Evolutionary conservation across 352 stramenopile species (phyloP), one percentile per base, ranked within the genome.

Genomic region (Phytophthora sp.): DNA sequence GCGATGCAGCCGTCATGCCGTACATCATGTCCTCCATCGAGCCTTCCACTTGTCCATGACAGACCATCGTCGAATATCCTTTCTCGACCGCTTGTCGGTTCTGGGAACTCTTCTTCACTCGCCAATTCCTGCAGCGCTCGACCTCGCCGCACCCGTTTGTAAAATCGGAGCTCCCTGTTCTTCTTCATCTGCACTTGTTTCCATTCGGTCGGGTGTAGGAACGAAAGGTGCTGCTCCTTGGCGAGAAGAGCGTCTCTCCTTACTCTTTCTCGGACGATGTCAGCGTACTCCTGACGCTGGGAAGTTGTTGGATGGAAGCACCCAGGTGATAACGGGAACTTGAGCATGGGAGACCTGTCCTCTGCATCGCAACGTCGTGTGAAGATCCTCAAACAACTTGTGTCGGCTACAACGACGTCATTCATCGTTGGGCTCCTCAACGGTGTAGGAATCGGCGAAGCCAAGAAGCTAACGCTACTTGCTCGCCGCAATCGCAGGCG

Each of bases 391-490:
- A 64, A 69, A 30, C 42, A 54, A 15, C 38, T 77, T 2, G 62
- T 76, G 4, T 37, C 69, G 13, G 28, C 62, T 18, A 60, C 64
- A 1, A 82, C 71, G 2, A 66, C 69, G 17, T 74, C 64, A 0
- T 55, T 82, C 24, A 71, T 78, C 23, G 38, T 64, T 1, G 69
- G 67, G 7, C 24, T 81, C 24, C 32, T 84, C 8, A 73, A 78
- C 15, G 68, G 68, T 18, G 61, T 79, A 21, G 61, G 54, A 4
- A 77, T 70, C 30, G 66, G 73, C 4, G 60, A 79, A 23, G 74
- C 76, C 38, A 85, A 85, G 70, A 85, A 81, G 49, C 65, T 85
- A 21, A 84, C 74, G 15, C 52, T 79, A 10, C 23, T 87, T 23
- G 64, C 72, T 35, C 59, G 60, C n/a, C 56, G 44, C 1, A 59